Evolutionary conservation across 1,139 yeast genomes (phyloP), one percentile per base, ranked within the genome.

Genomic region (Candida sp.): DNA sequence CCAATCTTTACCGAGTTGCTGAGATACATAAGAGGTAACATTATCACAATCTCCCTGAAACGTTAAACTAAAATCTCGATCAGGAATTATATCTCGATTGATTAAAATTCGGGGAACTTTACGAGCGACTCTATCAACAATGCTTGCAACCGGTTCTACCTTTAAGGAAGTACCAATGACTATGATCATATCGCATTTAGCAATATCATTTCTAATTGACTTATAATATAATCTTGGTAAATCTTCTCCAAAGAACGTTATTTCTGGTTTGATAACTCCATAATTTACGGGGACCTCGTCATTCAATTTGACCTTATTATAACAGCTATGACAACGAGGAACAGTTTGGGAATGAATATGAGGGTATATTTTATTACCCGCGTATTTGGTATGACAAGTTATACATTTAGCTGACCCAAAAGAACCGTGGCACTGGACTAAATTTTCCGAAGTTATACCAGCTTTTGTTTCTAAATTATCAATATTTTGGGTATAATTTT

Each of bases 391-490:
- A 43, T 79, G 77, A 61, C 98, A 93, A 2, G 95, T 84, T 33
- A 84, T 76, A 61, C 98, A 93, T 2, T 93, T 82, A 2, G 97
- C 98, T 0, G 81, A 79, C 0, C 96, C 97, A 66, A 93, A 91
- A 2, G 97, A 89, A 1, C 99, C 99, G 63, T 93, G 99, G 58
- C 99, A 93, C 63, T 91, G 98, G 19, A 93, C 87, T 45, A 89
- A 63, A 55, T 82, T 84, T 3, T 84, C 90, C 1, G 75, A 66
- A 3, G 72, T 60, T 5, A 93, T 77, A 1, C 97, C 97, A 0
- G 90, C 97, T 54, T 82, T 81, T 21, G 84, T 80, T 64, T 93
- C 99, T 45, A 93, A 64, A 60, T 93, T 90, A 64, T 93, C 99
- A 47, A 93, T 93, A 58, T 93, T 93, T 59, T 93, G 99, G 1